These are phyloP conservation scores for Sphagnum magellanicum DNA, from an alignment of 228 moss, liverwort and hornwort genomes.

Conservation along the genomic window DNA sequence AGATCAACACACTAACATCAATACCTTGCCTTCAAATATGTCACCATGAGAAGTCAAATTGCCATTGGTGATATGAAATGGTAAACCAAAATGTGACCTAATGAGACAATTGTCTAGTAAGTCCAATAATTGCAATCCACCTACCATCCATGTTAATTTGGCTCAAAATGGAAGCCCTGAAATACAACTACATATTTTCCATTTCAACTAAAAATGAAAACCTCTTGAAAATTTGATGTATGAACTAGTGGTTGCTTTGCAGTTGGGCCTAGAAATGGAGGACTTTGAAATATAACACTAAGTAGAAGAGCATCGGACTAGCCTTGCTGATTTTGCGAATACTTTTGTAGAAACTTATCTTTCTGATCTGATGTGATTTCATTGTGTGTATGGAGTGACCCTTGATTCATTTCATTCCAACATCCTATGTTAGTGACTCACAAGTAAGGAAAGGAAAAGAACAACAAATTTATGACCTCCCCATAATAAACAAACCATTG, in stretches of 20 bases:
- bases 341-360: slow-evolving; percentile 83
- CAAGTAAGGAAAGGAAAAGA: too few species aligned
- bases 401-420: slow-evolving; percentile 18
- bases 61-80: too few species aligned
- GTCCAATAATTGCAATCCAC: too few species aligned
- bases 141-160: too few species aligned
- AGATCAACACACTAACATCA: too few species aligned
- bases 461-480: too few species aligned
- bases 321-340: slow-evolving; percentile 77
- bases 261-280: slow-evolving; percentile 46
- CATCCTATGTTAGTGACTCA: too few species aligned
- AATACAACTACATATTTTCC: too few species aligned
- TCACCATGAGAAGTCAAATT: not conserved
- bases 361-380: slow-evolving; percentile 86
- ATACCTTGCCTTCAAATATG: not conserved
- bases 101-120: too few species aligned
- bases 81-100: too few species aligned
- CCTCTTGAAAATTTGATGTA: slow-evolving; percentile 42
- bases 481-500: too few species aligned
- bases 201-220: not conserved
- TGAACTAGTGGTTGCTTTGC: slow-evolving; percentile 58
- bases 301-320: slow-evolving; percentile 56
- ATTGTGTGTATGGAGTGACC: slow-evolving; percentile 59
- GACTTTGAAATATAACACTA: slow-evolving; percentile 24
- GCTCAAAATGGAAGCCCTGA: too few species aligned